Evolutionary conservation across 768 basidiomycete genomes (phyloP), one percentile per base, ranked within the genome.

Genomic region (Lentinula edodes): DNA sequence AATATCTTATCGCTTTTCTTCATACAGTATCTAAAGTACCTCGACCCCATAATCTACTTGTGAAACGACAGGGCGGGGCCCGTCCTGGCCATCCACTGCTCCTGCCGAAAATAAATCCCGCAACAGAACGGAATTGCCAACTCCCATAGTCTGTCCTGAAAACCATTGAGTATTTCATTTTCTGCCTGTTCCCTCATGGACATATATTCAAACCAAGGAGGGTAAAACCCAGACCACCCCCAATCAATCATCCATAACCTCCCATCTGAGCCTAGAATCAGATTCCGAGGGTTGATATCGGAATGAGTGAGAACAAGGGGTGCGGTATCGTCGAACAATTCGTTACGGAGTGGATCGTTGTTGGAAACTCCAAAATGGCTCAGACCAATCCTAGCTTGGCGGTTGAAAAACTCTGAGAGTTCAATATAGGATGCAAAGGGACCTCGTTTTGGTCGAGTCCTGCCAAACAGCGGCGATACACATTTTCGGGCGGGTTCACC

Each of bases 251-350:
- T 51, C 64, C 66, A 70, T 52, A 70, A 43, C 1, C 38, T 52
- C 34, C 68, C 65, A 46, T 67, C 66, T 13, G 64, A 60, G 13
- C 58, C 65, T 9, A 70, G 9, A 5, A 69, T 64, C 16, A 70
- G 63, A 35, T 67, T 66, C 12, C 61, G 62, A 12, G 60, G 64
- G 53, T 53, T 65, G 43, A 71, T 52, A 53, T 66, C 64, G 45
- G 66, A 63, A 53, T 70, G 64, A 3, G 65, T 66, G 36, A 70
- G 58, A 52, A 70, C 69, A 4, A 68, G 65, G 56, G 69, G 71
- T 46, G 34, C 42, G 3, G 66, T 66, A 54, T 68, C 56, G 43
- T 64, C 68, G 42, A 67, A 67, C 10, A 23, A n/a, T 12, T 55
- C 62, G 28, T 28, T 28, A 28, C 28, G 28, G 28, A 28, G 28